Conservation (phyloP, 1,284 basidiomycete genomes). For the Bondarzewia mesenterica region DNA sequence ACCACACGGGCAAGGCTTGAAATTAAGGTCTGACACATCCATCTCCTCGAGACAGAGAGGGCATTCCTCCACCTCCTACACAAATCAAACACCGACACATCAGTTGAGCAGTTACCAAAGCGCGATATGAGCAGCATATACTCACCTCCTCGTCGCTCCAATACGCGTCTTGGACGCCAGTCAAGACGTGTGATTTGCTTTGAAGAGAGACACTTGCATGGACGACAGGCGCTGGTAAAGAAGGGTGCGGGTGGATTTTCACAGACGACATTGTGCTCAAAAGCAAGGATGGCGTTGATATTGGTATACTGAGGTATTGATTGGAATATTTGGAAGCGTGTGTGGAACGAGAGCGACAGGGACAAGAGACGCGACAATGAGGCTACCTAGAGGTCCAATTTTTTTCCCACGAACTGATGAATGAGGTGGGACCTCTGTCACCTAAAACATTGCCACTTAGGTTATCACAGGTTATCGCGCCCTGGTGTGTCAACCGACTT, state of each 20-base stretch:
- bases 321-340: neutral
- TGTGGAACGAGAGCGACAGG: constrained; percentile 1
- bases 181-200: constrained; percentile 78
- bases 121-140: neutral
- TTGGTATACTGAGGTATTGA: constrained; percentile 2
- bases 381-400: constrained; percentile 1
- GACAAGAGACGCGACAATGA: constrained; percentile 14
- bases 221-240: constrained; percentile 63
- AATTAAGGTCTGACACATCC: constrained; percentile 98
- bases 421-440: neutral
- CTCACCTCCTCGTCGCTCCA: constrained; percentile 88
- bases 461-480: too few relatives aligned
- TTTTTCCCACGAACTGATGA: constrained; percentile 9
- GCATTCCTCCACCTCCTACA: constrained; percentile 96
- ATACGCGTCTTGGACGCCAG: constrained; percentile 93
- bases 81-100: neutral
- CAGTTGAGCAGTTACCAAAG: neutral
- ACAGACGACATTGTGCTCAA: constrained; percentile 11
- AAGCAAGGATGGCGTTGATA: neutral
- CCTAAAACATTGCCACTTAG: neutral
- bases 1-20: constrained; percentile 98
- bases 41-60: constrained; percentile 98
- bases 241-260: constrained; percentile 39
- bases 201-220: constrained; percentile 63
- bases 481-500: too few relatives aligned